Conservation (phyloP, 2,329 filamentous ascomycete species). For the Trematosphaeria pertusa region DNA sequence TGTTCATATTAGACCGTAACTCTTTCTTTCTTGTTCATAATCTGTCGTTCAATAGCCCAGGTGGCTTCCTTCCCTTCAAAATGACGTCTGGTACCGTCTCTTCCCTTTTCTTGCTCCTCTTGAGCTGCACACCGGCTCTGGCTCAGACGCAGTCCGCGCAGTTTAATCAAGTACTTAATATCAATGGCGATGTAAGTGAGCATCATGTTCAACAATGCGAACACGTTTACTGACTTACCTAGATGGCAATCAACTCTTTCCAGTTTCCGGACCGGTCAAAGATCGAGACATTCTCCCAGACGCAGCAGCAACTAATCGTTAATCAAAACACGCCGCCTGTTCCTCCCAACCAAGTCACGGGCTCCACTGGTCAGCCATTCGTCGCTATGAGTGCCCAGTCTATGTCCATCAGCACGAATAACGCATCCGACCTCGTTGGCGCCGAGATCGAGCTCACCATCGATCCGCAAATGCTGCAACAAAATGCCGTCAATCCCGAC, state of each 20-base stretch:
- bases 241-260: constrained; percentile 49
- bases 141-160: constrained; percentile 41
- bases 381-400: constrained; percentile 42
- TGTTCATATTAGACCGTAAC: constrained; percentile 25
- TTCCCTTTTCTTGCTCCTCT: constrained; percentile 35
- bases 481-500: constrained; percentile 38
- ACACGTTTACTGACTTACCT: constrained; percentile 13
- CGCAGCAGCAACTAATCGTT: constrained; percentile 48
- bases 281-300: constrained; percentile 48
- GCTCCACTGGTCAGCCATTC: constrained; percentile 46
- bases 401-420: constrained; percentile 46
- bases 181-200: constrained; percentile 46
- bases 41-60: constrained; percentile 36
- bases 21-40: constrained; percentile 30
- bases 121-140: constrained; percentile 33
- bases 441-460: constrained; percentile 46
- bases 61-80: constrained; percentile 34
- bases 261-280: constrained; percentile 46
- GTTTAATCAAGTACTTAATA: constrained; percentile 49
- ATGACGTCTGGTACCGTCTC: constrained; percentile 49
- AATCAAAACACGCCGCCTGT: constrained; percentile 47
- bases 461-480: constrained; percentile 35
- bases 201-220: fast-evolving
- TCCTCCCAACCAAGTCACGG: constrained; percentile 45
- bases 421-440: constrained; percentile 44